phyloP scores from a whole-genome alignment of 2,329 filamentous ascomycete genomes.

The Ophiosphaerella korrae region DNA sequence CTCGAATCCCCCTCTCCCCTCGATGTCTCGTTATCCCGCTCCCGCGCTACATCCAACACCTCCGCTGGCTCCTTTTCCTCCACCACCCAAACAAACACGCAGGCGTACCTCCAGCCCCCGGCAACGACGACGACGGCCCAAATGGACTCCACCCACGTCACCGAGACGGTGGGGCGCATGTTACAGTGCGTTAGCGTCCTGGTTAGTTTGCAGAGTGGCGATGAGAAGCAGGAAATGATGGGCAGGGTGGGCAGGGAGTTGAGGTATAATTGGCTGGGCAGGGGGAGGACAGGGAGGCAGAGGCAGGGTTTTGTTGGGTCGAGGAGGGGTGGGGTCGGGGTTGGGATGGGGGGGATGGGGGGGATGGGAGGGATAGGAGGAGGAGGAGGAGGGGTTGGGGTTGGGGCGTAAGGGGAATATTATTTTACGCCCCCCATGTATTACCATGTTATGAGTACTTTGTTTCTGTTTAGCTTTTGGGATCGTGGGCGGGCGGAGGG shows the following conservation, averaged over 20 bases:
- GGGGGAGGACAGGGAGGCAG: slow-evolving; percentile 87
- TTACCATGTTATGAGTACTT: too few species aligned
- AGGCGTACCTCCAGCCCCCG: slow-evolving; percentile 11
- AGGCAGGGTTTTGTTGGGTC: slow-evolving; percentile 83
- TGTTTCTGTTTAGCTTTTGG: too few species aligned
- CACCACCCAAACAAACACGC: slow-evolving; percentile 29
- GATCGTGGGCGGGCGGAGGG: too few species aligned
- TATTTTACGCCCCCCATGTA: too few species aligned
- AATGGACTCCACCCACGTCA: slow-evolving; percentile 72
- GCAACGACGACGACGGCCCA: too few species aligned
- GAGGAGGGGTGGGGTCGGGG: slow-evolving; percentile 16
- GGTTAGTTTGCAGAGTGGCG: slow-evolving; percentile 73
- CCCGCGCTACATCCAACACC: slow-evolving; percentile 85
- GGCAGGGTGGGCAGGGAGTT: slow-evolving; percentile 83
- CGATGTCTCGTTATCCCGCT: slow-evolving; percentile 57
- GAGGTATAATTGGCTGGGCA: slow-evolving; percentile 95
- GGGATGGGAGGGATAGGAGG: too few species aligned
- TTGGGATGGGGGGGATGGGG: slow-evolving; percentile 4
- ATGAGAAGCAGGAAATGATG: slow-evolving; percentile 77
- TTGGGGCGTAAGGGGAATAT: not conserved
- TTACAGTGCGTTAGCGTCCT: slow-evolving; percentile 94
- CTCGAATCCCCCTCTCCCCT: slow-evolving; percentile 56
- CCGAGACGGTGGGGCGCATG: slow-evolving; percentile 93
- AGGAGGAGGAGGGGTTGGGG: slow-evolving; percentile 1
- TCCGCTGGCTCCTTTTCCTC: slow-evolving; percentile 55